A percentile compares a stretch with the other conserved stretches of the same genome.
Conservation (phyloP, 2,329 filamentous ascomycete species). For the Phialophora verrucosa region DNA sequence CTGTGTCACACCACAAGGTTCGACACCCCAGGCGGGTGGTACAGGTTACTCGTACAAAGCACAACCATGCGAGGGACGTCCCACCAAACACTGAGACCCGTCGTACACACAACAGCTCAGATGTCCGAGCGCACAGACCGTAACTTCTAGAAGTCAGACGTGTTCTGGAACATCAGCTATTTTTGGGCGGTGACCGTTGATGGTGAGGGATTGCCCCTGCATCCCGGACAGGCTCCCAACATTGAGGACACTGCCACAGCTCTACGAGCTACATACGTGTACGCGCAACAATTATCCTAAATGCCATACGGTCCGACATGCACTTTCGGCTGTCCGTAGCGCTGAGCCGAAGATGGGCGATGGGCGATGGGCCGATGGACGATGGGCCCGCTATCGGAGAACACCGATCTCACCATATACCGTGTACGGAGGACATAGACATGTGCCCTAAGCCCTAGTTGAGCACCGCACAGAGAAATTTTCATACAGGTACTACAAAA, state of each 20-base stretch:
- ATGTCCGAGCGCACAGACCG: not conserved
- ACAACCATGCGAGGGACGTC: not conserved
- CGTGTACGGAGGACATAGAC: not conserved
- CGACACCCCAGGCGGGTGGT: not conserved
- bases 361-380: not conserved
- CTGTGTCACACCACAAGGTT: constrained; percentile 5
- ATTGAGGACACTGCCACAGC: not conserved
- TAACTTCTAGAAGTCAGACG: not conserved
- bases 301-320: not conserved
- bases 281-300: not conserved
- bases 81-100: not conserved
- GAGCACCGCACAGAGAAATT: constrained; percentile 6
- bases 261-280: no score
- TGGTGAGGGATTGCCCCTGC: not conserved
- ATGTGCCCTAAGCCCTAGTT: not conserved
- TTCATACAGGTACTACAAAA: constrained; percentile 13
- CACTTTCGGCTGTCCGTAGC: constrained; percentile 1
- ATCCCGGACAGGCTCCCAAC: not conserved
- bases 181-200: not conserved
- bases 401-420: constrained; percentile 2
- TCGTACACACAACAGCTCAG: not conserved
- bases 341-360: not conserved
- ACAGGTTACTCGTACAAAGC: not conserved
- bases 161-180: not conserved
- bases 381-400: constrained; percentile 9